Evolutionary conservation across 2,329 filamentous ascomycete genomes (phyloP).

Genomic region (Penicillium sp.): DNA sequence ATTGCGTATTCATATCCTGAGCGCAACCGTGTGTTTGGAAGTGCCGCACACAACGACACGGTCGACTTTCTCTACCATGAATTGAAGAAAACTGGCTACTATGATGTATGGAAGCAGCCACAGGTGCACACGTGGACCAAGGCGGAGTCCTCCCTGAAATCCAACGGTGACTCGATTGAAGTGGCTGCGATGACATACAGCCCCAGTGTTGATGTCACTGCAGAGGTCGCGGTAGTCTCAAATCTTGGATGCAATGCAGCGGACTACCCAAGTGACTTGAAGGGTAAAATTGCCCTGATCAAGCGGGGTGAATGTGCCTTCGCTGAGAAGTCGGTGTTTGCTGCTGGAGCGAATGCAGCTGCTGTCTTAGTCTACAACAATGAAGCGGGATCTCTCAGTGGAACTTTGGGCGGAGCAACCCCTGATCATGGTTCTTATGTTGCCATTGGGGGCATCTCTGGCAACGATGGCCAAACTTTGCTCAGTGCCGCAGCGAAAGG

Average conservation of each 20-base stretch:
- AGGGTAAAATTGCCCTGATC: conserved; percentile 70
- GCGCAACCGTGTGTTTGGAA: conserved; percentile 33
- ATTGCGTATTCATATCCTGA: conserved; percentile 33
- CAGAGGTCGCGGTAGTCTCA: conserved; percentile 57
- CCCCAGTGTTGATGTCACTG: conserved; percentile 45
- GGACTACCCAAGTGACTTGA: conserved; percentile 62
- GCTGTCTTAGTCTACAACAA: conserved; percentile 77
- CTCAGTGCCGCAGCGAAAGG: conserved; percentile 54
- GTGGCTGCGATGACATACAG: conserved; percentile 65
- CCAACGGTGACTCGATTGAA: conserved; percentile 55
- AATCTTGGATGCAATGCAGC: conserved; percentile 64
- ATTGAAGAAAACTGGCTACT: conserved; percentile 47
- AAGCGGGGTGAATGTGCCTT: conserved; percentile 71
- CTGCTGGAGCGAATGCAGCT: conserved; percentile 68
- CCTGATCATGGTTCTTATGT: conserved; percentile 45
- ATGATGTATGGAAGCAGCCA: conserved; percentile 52
- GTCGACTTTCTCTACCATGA: conserved; percentile 63
- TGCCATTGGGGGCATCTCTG: conserved; percentile 67
- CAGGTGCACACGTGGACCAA: conserved; percentile 64
- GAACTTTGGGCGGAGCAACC: conserved; percentile 65
- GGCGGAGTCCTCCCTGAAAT: conserved; percentile 60
- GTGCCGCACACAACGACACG: conserved; percentile 63
- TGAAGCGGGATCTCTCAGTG: conserved; percentile 61
- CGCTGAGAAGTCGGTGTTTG: conserved; percentile 67
- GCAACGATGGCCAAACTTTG: conserved; percentile 59